Evolutionary conservation across 208 protist species (phyloP), one percentile per base, ranked within the genome.

Genomic region (Leishmania major): DNA sequence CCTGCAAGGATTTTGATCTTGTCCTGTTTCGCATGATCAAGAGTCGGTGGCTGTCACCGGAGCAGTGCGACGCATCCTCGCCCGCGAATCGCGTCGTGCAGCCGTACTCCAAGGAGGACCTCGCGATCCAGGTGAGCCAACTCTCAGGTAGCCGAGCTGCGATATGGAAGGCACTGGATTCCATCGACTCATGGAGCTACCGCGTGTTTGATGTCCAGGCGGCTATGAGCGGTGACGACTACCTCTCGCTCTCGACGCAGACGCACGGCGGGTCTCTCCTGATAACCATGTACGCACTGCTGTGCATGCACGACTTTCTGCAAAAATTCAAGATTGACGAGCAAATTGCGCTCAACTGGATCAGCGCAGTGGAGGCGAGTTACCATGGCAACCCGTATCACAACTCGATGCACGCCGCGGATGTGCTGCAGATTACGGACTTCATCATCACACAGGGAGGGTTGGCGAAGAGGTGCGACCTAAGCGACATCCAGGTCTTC

Each of bases 401-500:
- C 89, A 98, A 98, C 86, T 97, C 93, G 8, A 97, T 98, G 95
- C 96, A 98, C 87, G 96, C 95, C 1, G 96, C 95, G 11, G 96
- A 98, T 84, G 96, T 98, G 43, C 64, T 98, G 47, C 95, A 98
- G 55, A 93, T 97, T 70, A 95, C 89, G 17, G 90, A 98, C 88
- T 98, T 91, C 81, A 94, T 98, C 82, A 74, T 98, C 35, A 88
- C 79, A 43, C 87, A 90, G 75, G 96, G 95, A 28, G 94, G 93
- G 43, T 76, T 98, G 55, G 81, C 73, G 45, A 86, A 95, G 80
- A 86, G 90, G 57, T 97, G 93, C 76, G 59, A 93, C 53, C 84
- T 99, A 43, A 91, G 83, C 19, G 90, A 96, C 55, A 71, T 93
- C 72, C 95, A 99, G 76, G 78, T 98, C 11, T 94, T 99, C 77